Conservation (phyloP, 495 filamentous ascomycete genomes). For the Pseudevernia furfuracea region DNA sequence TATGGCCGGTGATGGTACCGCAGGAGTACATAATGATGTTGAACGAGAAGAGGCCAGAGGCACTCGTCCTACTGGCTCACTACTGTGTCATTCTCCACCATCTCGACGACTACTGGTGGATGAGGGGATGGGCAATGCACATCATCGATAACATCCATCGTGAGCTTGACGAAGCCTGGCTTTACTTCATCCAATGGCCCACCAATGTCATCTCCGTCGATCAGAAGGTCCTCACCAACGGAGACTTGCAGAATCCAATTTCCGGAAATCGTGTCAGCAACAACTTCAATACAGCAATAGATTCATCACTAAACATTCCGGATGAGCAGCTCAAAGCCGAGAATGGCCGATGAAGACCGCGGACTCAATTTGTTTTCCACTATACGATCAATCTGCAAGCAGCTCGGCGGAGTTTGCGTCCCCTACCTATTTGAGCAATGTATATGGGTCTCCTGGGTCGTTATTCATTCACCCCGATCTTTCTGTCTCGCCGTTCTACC, state of each 20-base stretch:
- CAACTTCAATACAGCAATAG: conserved; percentile 11
- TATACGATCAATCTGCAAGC: not conserved
- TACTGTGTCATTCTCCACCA: conserved; percentile 45
- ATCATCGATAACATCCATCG: conserved; percentile 29
- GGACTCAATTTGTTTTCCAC: not conserved
- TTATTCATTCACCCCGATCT: not conserved
- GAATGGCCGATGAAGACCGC: not conserved
- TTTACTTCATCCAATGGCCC: conserved; percentile 31
- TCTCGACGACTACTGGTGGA: conserved; percentile 45
- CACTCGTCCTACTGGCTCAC: conserved; percentile 46
- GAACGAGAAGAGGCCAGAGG: conserved; percentile 44
- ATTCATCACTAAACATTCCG: conserved; percentile 10
- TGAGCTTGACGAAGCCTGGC: conserved; percentile 26
- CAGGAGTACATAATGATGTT: conserved; percentile 45
- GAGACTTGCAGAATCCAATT: conserved; percentile 9
- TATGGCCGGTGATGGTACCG: conserved; percentile 46
- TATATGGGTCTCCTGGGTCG: not conserved
- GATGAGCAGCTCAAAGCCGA: conserved; percentile 6
- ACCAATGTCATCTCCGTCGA: conserved; percentile 14
- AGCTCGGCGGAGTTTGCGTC: not conserved
- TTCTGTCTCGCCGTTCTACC: not conserved
- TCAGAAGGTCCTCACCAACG: conserved; percentile 19
- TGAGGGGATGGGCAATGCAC: conserved; percentile 39
- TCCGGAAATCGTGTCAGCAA: conserved; percentile 15
- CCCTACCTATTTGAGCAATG: not conserved